A percentile compares a stretch with the other conserved stretches of the same genome.
These are phyloP conservation scores for Leptodontidium sp. DNA, from an alignment of 2,329 filamentous ascomycete genomes.

Conservation along the genomic window DNA sequence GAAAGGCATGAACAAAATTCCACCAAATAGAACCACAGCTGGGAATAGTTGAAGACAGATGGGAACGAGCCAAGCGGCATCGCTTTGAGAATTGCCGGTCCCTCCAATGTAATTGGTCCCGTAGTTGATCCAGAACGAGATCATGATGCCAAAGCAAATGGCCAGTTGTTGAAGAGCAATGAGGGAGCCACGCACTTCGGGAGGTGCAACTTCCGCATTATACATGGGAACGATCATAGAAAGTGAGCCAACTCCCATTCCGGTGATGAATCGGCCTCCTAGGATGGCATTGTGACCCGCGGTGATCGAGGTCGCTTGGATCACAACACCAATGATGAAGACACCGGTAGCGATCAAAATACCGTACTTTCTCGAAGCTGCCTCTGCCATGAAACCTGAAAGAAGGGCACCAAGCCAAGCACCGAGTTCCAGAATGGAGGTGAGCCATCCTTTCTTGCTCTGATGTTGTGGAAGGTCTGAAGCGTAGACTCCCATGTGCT, in stretches of 20 bases:
- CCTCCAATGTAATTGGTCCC: conserved; percentile 74
- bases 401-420: conserved; percentile 79
- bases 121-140: conserved; percentile 68
- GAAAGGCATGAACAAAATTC: conserved; percentile 84
- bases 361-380: conserved; percentile 72
- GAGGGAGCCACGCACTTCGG: conserved; percentile 71
- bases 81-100: conserved; percentile 62
- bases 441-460: conserved; percentile 66
- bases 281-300: conserved; percentile 68
- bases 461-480: conserved; percentile 55
- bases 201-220: conserved; percentile 61
- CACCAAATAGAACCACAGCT: conserved; percentile 69
- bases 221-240: conserved; percentile 71
- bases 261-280: conserved; percentile 76
- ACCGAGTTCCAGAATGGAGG: conserved; percentile 76
- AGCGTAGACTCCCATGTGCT: conserved; percentile 63
- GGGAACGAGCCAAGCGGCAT: conserved; percentile 78
- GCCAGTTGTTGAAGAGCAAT: conserved; percentile 72
- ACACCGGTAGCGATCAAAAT: conserved; percentile 71
- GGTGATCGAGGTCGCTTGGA: conserved; percentile 69
- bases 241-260: conserved; percentile 74
- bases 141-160: conserved; percentile 64
- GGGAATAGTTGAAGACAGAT: conserved; percentile 76
- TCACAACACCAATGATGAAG: conserved; percentile 74
- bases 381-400: conserved; percentile 76